Evolutionary conservation across 345 rosid species (phyloP).

Genomic region (Lepidium sativum): DNA sequence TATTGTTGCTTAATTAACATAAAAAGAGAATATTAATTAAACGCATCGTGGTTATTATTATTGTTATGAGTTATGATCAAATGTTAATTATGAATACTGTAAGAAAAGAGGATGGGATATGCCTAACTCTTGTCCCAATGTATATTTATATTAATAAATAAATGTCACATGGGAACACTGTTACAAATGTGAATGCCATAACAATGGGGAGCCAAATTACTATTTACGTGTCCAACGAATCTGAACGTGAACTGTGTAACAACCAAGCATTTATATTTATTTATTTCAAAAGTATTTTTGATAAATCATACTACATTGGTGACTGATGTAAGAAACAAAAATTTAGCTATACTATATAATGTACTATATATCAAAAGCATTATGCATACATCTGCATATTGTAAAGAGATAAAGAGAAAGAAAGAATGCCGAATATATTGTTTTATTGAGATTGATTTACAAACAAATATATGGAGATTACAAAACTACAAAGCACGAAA

Average conservation of each 20-base stretch:
- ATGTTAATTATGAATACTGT: no score
- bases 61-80: no score
- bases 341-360: no score
- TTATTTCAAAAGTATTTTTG: background rate
- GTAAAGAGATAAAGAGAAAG: no score
- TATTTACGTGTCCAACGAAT: conserved; percentile 10
- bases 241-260: conserved; percentile 11
- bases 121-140: conserved; percentile 16
- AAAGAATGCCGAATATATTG: no score
- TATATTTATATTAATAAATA: background rate
- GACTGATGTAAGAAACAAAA: no score
- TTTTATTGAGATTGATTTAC: no score
- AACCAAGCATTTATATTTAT: conserved; percentile 11
- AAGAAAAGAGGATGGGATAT: background rate
- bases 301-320: background rate
- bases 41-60: no score
- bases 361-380: background rate
- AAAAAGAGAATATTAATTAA: no score
- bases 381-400: background rate
- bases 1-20: no score
- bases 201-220: conserved; percentile 24
- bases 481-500: no score
- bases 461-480: no score
- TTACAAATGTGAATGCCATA: conserved; percentile 12
- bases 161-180: conserved; percentile 14